Conservation (phyloP, 768 basidiomycete genomes). For the Lentinula edodes region DNA sequence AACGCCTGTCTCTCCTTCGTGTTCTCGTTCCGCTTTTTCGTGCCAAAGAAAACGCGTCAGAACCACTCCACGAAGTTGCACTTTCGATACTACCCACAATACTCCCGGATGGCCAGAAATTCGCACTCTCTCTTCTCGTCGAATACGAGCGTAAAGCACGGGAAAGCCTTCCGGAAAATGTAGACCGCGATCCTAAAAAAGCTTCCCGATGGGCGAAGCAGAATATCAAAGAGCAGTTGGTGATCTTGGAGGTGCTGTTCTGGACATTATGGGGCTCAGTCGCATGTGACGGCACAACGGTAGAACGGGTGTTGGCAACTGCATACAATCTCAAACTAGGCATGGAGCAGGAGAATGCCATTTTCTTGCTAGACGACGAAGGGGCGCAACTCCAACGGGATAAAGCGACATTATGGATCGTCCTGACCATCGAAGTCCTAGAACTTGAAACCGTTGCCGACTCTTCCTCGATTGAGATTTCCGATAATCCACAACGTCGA, state of each 20-base stretch:
- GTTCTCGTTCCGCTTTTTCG: slow-evolving; percentile 73
- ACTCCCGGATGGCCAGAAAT: slow-evolving; percentile 59
- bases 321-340: slow-evolving; percentile 66
- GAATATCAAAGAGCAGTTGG: slow-evolving; percentile 71
- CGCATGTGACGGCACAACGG: slow-evolving; percentile 57
- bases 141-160: slow-evolving; percentile 56
- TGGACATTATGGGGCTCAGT: slow-evolving; percentile 81
- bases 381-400: slow-evolving; percentile 62
- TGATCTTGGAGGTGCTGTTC: slow-evolving; percentile 81
- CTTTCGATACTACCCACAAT: slow-evolving; percentile 50
- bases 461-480: slow-evolving; percentile 43
- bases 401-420: slow-evolving; percentile 68
- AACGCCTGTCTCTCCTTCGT: slow-evolving; percentile 67
- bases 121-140: slow-evolving; percentile 52
- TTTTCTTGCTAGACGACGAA: slow-evolving; percentile 70
- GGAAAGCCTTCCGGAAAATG: slow-evolving; percentile 38
- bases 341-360: slow-evolving; percentile 52
- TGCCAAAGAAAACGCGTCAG: slow-evolving; percentile 52
- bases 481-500: slow-evolving; percentile 39
- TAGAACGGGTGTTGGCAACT: slow-evolving; percentile 57
- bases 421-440: slow-evolving; percentile 73
- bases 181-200: slow-evolving; percentile 46
- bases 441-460: slow-evolving; percentile 71
- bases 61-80: slow-evolving; percentile 52
- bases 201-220: slow-evolving; percentile 72